A percentile compares a stretch with the other conserved stretches of the same genome.
Evolutionary conservation across 106 monocot species (phyloP).

Genomic region (Dendrobium nobile): DNA sequence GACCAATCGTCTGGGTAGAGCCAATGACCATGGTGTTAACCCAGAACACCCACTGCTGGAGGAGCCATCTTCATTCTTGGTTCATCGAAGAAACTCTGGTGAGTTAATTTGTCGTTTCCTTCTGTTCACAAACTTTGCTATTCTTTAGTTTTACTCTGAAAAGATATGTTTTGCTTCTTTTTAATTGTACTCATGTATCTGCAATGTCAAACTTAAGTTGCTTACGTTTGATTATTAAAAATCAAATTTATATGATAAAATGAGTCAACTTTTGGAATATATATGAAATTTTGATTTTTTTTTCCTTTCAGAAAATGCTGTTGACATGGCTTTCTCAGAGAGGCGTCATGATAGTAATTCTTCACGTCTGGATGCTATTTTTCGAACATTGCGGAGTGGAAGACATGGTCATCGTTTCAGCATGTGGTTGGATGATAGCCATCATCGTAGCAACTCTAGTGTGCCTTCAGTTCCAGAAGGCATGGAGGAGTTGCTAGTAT

Average conservation of each 20-base stretch:
- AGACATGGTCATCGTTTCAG: slow-evolving; percentile 81
- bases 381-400: slow-evolving; percentile 63
- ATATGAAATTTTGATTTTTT: not conserved
- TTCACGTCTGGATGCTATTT: slow-evolving; percentile 81
- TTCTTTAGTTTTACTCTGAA: not conserved
- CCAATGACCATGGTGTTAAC: slow-evolving; percentile 51
- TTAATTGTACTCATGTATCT: not conserved
- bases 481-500: slow-evolving; percentile 84
- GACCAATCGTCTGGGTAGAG: slow-evolving; percentile 77
- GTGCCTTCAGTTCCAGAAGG: slow-evolving; percentile 72
- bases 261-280: not conserved
- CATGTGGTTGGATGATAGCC: slow-evolving; percentile 89
- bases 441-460: slow-evolving; percentile 52
- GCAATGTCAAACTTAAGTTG: not conserved
- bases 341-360: slow-evolving; percentile 66
- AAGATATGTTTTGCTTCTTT: not conserved
- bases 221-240: not conserved
- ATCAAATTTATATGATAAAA: not conserved
- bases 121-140: not conserved
- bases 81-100: slow-evolving; percentile 75
- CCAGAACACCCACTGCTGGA: slow-evolving; percentile 78
- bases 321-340: slow-evolving; percentile 86
- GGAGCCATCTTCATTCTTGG: slow-evolving; percentile 64
- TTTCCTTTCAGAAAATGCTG: slow-evolving; percentile 46
- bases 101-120: not conserved